Percentiles rank a stretch among this genome's conserved stretches.
phyloP scores from a whole-genome alignment of 2,329 filamentous ascomycete species.

The Polychaeton citri region DNA sequence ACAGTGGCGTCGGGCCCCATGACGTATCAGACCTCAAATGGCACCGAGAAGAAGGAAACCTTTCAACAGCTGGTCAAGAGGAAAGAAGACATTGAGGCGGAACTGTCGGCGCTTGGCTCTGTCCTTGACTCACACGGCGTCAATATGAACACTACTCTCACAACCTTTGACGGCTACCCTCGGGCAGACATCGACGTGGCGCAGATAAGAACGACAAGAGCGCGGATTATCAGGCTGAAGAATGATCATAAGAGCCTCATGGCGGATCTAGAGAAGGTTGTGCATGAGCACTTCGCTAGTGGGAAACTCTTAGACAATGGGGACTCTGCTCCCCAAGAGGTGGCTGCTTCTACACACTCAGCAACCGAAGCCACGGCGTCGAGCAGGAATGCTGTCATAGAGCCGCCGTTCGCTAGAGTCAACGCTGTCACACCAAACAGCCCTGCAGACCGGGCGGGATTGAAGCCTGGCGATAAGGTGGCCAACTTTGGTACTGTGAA shows the following conservation, averaged over 20 bases:
- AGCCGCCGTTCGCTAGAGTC: conserved; percentile 72
- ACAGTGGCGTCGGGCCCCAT: conserved; percentile 67
- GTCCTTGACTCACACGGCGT: conserved; percentile 90
- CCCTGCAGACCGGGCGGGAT: conserved; percentile 69
- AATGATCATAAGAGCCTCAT: conserved; percentile 93
- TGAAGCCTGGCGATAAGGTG: conserved; percentile 69
- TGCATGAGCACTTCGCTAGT: conserved; percentile 76
- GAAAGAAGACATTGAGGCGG: conserved; percentile 74
- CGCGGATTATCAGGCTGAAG: conserved; percentile 74
- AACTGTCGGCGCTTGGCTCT: conserved; percentile 69
- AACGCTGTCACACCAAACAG: conserved; percentile 68
- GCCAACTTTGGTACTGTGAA: conserved; percentile 77
- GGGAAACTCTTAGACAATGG: background rate
- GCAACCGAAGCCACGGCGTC: too few species aligned
- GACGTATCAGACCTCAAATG: conserved; percentile 24
- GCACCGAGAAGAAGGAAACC: conserved; percentile 42
- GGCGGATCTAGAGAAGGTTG: conserved; percentile 63
- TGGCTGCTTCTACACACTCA: background rate
- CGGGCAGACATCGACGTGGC: conserved; percentile 88
- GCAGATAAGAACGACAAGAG: conserved; percentile 87
- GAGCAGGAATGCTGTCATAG: conserved; percentile 58
- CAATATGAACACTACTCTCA: conserved; percentile 77
- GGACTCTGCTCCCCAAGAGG: background rate
- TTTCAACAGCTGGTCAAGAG: conserved; percentile 69
- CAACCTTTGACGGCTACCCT: conserved; percentile 83